Evolutionary conservation across 2,329 filamentous ascomycete species (phyloP).

Genomic region (Rosellinia necatrix): DNA sequence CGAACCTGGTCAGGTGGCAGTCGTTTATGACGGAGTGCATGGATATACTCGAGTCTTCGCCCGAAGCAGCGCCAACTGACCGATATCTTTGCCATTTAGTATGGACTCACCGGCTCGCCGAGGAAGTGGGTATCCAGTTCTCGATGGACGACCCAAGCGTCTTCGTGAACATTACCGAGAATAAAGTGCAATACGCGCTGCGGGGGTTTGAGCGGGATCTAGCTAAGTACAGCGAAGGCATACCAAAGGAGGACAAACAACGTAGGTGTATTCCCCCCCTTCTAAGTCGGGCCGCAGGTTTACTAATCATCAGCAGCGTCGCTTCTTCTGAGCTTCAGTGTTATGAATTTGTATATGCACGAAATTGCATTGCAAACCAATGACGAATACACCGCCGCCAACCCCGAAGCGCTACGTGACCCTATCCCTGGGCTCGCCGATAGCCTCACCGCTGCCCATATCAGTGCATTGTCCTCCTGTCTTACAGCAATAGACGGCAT

Average conservation of each 20-base stretch:
- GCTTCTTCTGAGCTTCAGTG: constrained; percentile 65
- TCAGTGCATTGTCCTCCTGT: constrained; percentile 69
- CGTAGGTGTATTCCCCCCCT: constrained; percentile 51
- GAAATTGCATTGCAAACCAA: constrained; percentile 70
- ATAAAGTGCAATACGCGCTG: constrained; percentile 67
- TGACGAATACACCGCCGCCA: constrained; percentile 51
- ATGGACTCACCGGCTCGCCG: constrained; percentile 65
- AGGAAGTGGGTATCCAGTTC: constrained; percentile 71
- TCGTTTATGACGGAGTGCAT: constrained; percentile 65
- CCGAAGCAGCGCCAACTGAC: constrained; percentile 61
- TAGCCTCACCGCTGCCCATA: constrained; percentile 60
- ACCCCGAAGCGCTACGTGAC: constrained; percentile 50
- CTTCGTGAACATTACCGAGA: constrained; percentile 61
- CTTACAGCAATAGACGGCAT: constrained; percentile 69
- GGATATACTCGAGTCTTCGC: constrained; percentile 57
- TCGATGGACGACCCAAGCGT: constrained; percentile 66
- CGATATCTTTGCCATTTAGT: constrained; percentile 62
- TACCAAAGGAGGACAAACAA: constrained; percentile 57
- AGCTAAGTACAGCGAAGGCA: constrained; percentile 60
- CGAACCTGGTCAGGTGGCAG: constrained; percentile 63
- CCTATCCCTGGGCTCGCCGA: constrained; percentile 47
- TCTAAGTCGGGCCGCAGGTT: constrained; percentile 21
- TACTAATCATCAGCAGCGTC: constrained; percentile 51
- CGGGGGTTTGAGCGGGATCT: constrained; percentile 68
- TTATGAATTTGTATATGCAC: constrained; percentile 74